Base-by-base conservation (phyloP, 1,284 basidiomycete genomes). In the Trametes polyzona region DNA sequence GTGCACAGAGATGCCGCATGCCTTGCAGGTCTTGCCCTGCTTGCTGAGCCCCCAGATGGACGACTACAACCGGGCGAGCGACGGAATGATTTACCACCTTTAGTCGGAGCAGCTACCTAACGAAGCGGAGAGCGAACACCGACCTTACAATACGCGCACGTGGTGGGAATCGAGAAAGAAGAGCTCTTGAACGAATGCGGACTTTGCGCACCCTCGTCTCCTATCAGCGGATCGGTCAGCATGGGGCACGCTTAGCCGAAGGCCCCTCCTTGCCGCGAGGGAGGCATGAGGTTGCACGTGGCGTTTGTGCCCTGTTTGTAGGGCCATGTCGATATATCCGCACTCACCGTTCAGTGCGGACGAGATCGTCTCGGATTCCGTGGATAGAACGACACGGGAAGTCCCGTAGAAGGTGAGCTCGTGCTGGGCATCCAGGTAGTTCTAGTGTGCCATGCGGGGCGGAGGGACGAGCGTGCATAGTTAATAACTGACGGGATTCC, bases 1-100 rank as follows among this genome's bases (percentile, higher is more conserved):
- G 69, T 93, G 92, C 16, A 92, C 90, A n/a, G 87, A 88, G 55
- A 93, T 72, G 1, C 84, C 83, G 68, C 92, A 94, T n/a, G 77
- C 72, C 69, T 82, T 88, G 74, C 92, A 93, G 7, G 86, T 89
- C 73, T 92, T 90, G 26, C 92, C 92, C 67, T 92, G 89, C 70
- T 91, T 92, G 68, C 84, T 89, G 33, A 93, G 74, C 21, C 92
- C 92, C 92, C 92, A 93, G 23, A 94, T 92, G 2, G 87, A 88
- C 4, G 86, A 80, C 87, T 92, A 62, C 29, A 42, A 21, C 32
- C 27, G 35, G 32, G 42, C 47, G 10, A 51, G 35, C 17, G 23
- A 9, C 14, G 19, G 16, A 3, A 7, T 2, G 6, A 14, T 26
- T n/a, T 24, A 29, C 9, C 16, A 19, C 7, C 27, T 27, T 50